Conservation (phyloP, 306 rosid species). For the Quercus aquifolioides region DNA sequence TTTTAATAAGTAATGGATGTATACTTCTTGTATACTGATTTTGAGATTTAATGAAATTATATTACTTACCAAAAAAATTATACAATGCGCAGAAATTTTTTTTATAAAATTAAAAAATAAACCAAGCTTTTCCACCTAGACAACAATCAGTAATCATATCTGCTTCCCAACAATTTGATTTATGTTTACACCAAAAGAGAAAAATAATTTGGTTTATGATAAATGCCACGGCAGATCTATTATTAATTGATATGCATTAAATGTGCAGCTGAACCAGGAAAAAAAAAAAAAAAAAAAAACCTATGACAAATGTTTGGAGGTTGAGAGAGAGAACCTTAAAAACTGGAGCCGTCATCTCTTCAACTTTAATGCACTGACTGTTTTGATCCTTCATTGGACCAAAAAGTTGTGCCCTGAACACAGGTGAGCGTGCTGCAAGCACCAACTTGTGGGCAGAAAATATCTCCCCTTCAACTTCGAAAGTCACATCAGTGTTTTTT, state of each 20-base stretch:
- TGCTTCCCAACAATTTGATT: background rate
- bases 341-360: slow-evolving; percentile 55
- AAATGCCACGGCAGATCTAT: background rate
- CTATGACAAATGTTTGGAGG: background rate
- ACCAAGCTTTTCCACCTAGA: background rate
- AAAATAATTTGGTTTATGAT: no score
- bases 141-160: background rate
- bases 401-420: slow-evolving; percentile 61
- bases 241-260: background rate
- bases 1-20: no score
- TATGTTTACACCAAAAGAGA: background rate
- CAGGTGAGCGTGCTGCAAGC: slow-evolving; percentile 65
- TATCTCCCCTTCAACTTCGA: slow-evolving; percentile 52
- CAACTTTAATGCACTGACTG: slow-evolving; percentile 41
- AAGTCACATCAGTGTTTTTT: slow-evolving; percentile 49
- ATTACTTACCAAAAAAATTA: background rate
- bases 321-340: slow-evolving; percentile 42
- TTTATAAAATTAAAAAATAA: background rate
- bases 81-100: background rate
- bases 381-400: slow-evolving; percentile 62
- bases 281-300: background rate
- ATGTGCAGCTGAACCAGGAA: background rate
- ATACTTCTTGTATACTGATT: no score
- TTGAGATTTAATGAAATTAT: no score
- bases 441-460: slow-evolving; percentile 61